These are phyloP conservation scores for Colletotrichum musicola DNA, from an alignment of 2,329 filamentous ascomycete genomes.

Conservation along the genomic window DNA sequence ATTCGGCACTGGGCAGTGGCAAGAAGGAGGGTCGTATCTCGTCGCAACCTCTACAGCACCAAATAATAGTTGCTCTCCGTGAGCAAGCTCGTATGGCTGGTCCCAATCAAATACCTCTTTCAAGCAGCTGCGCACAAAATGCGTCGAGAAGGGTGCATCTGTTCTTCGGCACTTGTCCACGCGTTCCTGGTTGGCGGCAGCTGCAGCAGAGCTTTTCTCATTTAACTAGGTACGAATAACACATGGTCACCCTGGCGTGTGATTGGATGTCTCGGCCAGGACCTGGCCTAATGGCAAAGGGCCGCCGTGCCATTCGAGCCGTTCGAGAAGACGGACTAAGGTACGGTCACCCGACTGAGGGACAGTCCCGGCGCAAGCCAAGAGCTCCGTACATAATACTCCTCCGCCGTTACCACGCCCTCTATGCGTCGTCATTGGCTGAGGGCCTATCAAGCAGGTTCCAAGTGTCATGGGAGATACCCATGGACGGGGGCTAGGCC, in stretches of 20 bases:
- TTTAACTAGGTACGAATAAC: background rate
- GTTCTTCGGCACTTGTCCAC: background rate
- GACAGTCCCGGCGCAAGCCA: too few relatives aligned
- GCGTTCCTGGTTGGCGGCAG: conserved; percentile 6
- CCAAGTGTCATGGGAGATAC: too few relatives aligned
- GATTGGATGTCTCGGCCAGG: conserved; percentile 31
- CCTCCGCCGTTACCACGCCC: too few relatives aligned
- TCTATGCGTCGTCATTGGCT: too few relatives aligned
- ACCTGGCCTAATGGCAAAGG: conserved; percentile 2
- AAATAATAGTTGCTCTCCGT: background rate
- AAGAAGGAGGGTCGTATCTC: conserved; percentile 4
- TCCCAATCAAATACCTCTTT: background rate
- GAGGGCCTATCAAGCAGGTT: too few relatives aligned
- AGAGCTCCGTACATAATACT: too few relatives aligned
- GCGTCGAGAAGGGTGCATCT: background rate
- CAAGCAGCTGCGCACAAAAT: conserved; percentile 3
- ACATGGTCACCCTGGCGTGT: conserved; percentile 21
- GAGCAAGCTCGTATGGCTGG: background rate
- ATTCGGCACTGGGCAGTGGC: conserved; percentile 8
- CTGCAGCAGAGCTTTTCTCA: background rate
- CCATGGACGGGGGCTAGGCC: too few relatives aligned
- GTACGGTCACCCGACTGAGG: too few relatives aligned
- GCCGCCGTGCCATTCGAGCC: background rate
- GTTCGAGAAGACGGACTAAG: background rate
- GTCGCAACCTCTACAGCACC: background rate